phyloP scores from a whole-genome alignment of 176 grass and related monocot species.

The Oryza punctata region DNA sequence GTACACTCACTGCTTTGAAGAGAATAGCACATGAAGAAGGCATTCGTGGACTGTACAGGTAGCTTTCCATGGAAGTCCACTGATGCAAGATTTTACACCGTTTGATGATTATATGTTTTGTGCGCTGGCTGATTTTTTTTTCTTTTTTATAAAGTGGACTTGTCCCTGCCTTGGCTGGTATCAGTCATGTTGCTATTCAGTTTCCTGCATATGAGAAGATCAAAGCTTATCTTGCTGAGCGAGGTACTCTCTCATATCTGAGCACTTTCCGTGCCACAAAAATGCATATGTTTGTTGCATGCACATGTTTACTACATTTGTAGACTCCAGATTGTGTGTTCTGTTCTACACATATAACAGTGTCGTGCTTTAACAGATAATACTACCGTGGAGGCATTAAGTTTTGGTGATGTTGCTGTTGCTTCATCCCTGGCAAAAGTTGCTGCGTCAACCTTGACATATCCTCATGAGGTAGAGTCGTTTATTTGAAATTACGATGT shows the following conservation, averaged over 20 bases:
- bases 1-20: slow-evolving; percentile 73
- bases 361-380: slow-evolving; percentile 61
- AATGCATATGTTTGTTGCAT: background rate
- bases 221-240: slow-evolving; percentile 85
- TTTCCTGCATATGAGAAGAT: slow-evolving; percentile 93
- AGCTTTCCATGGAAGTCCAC: background rate
- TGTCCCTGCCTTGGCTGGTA: slow-evolving; percentile 89
- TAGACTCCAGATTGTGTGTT: slow-evolving; percentile 7
- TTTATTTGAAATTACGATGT: background rate
- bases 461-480: slow-evolving; percentile 80
- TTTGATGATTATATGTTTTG: slow-evolving; percentile 26
- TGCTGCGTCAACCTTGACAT: slow-evolving; percentile 87
- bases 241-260: slow-evolving; percentile 51
- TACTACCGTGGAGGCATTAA: slow-evolving; percentile 80
- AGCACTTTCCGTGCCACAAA: background rate
- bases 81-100: background rate
- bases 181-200: slow-evolving; percentile 97
- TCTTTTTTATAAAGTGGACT: slow-evolving; percentile 61
- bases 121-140: slow-evolving; percentile 25
- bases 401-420: slow-evolving; percentile 90
- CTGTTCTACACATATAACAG: slow-evolving; percentile 32
- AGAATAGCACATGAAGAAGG: slow-evolving; percentile 89
- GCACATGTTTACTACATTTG: background rate
- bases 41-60: slow-evolving; percentile 93
- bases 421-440: slow-evolving; percentile 94